These are phyloP conservation scores for Piromyces finnis DNA, from an alignment of 192 early-diverging fungal species.

Conservation along the genomic window DNA sequence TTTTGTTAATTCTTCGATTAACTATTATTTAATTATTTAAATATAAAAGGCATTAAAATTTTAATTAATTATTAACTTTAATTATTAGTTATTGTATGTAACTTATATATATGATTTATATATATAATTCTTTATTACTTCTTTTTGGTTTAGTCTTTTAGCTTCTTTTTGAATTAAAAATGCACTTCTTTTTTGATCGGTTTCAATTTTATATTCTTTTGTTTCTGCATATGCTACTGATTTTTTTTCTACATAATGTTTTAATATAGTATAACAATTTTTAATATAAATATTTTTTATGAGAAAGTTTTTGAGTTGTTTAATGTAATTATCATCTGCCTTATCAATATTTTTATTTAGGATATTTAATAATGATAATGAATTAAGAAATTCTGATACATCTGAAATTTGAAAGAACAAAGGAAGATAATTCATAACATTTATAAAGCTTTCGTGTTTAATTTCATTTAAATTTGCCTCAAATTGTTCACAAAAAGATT, in stretches of 20 bases:
- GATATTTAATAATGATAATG: neutral
- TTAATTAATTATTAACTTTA: too few species aligned
- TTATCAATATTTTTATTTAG: neutral
- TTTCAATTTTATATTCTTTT: neutral
- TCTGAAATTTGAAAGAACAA: neutral
- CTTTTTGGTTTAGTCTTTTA: neutral
- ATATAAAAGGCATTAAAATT: too few species aligned
- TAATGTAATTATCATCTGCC: neutral
- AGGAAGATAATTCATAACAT: neutral
- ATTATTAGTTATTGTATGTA: too few species aligned
- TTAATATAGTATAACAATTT: neutral
- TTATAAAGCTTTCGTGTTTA: neutral
- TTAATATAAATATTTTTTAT: neutral
- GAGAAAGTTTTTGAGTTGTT: neutral
- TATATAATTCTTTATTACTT: neutral
- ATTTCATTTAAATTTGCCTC: neutral
- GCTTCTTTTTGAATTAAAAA: neutral
- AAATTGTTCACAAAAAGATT: neutral
- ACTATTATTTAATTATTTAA: too few species aligned
- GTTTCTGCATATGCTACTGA: neutral
- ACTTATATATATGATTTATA: too few species aligned
- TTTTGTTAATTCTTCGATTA: neutral
- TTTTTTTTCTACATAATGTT: neutral
- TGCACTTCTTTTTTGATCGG: neutral
- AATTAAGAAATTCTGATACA: neutral